A percentile compares a stretch with the other conserved stretches of the same genome.
phyloP scores from a whole-genome alignment of 1,284 basidiomycete species.

The Trametes polyzona region DNA sequence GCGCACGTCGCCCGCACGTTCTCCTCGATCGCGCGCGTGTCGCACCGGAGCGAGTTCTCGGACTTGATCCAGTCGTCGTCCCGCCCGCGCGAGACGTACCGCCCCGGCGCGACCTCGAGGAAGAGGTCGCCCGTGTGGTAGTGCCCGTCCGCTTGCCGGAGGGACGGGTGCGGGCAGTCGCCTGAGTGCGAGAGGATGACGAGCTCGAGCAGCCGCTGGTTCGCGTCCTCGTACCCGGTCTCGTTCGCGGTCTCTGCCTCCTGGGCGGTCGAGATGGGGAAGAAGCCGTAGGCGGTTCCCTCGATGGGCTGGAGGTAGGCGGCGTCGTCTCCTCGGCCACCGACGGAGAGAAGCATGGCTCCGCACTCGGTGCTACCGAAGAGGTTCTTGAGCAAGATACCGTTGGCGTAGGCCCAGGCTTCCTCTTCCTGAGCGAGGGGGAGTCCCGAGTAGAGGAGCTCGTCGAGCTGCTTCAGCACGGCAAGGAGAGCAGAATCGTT shows the following conservation, averaged over 20 bases:
- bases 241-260: slow-evolving; percentile 33
- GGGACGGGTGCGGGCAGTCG: slow-evolving; percentile 65
- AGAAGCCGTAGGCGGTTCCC: slow-evolving; percentile 61
- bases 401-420: slow-evolving; percentile 59
- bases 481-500: slow-evolving; percentile 61
- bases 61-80: slow-evolving; percentile 83
- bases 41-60: slow-evolving; percentile 71
- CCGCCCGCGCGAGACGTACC: slow-evolving; percentile 64
- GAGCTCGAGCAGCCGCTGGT: slow-evolving; percentile 58
- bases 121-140: slow-evolving; percentile 81
- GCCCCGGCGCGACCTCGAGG: slow-evolving; percentile 55
- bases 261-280: slow-evolving; percentile 48
- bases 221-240: slow-evolving; percentile 51
- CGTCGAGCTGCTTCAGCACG: slow-evolving; percentile 45
- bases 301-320: slow-evolving; percentile 53
- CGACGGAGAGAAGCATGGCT: slow-evolving; percentile 61
- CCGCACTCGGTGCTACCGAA: slow-evolving; percentile 80
- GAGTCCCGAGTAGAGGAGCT: slow-evolving; percentile 35
- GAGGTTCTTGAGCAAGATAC: slow-evolving; percentile 64
- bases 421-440: slow-evolving; percentile 42
- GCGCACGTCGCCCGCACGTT: slow-evolving; percentile 60
- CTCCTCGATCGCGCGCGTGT: slow-evolving; percentile 77
- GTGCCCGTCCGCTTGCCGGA: slow-evolving; percentile 62
- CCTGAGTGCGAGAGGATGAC: slow-evolving; percentile 64
- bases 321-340: slow-evolving; percentile 44